A percentile compares a stretch with the other conserved stretches of the same genome.
These are phyloP conservation scores for Chlorella sp. DNA, from an alignment of 139 green algal species.

Conservation along the genomic window DNA sequence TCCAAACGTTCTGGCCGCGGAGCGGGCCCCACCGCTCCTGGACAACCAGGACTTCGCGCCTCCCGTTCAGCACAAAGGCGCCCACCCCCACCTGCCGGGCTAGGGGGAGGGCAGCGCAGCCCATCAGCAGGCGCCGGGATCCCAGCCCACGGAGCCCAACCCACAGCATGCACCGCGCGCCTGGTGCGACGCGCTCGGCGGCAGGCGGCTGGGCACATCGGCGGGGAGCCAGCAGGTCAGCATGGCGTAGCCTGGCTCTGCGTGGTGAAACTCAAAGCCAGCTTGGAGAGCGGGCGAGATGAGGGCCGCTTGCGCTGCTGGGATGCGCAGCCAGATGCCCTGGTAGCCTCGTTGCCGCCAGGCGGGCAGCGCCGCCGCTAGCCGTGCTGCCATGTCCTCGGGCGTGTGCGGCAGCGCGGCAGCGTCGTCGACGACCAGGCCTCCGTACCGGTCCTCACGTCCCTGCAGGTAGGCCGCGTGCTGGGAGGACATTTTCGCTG, in stretches of 20 bases:
- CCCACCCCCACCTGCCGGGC: slow-evolving; percentile 77
- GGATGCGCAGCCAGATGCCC: slow-evolving; percentile 80
- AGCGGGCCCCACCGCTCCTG: slow-evolving; percentile 77
- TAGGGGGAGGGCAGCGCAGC: background rate
- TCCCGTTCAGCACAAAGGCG: slow-evolving; percentile 78
- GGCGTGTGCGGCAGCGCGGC: slow-evolving; percentile 44
- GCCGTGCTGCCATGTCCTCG: slow-evolving; percentile 35
- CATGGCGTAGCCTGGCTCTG: slow-evolving; percentile 79
- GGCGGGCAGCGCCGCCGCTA: slow-evolving; percentile 15
- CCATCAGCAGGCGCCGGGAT: background rate
- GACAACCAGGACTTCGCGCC: slow-evolving; percentile 74
- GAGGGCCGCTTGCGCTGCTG: slow-evolving; percentile 26
- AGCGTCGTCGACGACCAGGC: slow-evolving; percentile 53
- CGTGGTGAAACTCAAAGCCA: slow-evolving; percentile 80
- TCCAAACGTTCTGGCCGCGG: slow-evolving; percentile 78
- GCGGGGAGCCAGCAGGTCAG: slow-evolving; percentile 73
- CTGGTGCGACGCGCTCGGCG: slow-evolving; percentile 82
- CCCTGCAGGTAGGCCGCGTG: too few relatives aligned
- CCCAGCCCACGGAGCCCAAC: too few relatives aligned
- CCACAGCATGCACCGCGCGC: too few relatives aligned
- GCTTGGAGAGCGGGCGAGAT: slow-evolving; percentile 37
- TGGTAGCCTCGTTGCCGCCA: slow-evolving; percentile 25
- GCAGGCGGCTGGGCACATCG: slow-evolving; percentile 54
- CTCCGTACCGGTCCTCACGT: slow-evolving; percentile 57
- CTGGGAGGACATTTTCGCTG: too few relatives aligned